A percentile compares a stretch with the other conserved stretches of the same genome.
These are phyloP conservation scores for Cryptococcus sp. DNA, from an alignment of 1,284 basidiomycete species.

Conservation along the genomic window DNA sequence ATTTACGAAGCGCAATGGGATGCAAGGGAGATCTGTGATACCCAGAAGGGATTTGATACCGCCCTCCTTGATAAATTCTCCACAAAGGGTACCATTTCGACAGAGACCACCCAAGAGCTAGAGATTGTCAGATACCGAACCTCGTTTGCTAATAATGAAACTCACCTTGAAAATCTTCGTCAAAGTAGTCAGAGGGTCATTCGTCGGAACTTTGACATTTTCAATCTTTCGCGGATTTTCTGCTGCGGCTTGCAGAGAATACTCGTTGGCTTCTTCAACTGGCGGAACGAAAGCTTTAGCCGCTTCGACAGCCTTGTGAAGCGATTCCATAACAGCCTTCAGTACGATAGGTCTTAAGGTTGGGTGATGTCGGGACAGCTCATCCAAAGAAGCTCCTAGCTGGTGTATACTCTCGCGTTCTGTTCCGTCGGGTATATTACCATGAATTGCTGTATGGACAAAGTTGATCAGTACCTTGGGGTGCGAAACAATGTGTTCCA, in stretches of 20 bases:
- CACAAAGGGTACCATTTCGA: constrained; percentile 77
- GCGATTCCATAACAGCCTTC: constrained; percentile 63
- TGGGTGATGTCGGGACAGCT: constrained; percentile 94
- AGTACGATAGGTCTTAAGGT: constrained; percentile 74
- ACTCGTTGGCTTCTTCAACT: constrained; percentile 16
- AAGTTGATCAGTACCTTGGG: constrained; percentile 77
- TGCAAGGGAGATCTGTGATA: constrained; percentile 75
- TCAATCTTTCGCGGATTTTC: neutral
- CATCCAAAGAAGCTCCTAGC: constrained; percentile 86
- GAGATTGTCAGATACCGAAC: constrained; percentile 4
- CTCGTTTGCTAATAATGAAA: too few relatives aligned
- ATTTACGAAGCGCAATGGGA: constrained; percentile 83
- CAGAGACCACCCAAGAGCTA: constrained; percentile 76
- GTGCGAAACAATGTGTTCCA: constrained; percentile 71
- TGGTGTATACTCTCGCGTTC: constrained; percentile 90
- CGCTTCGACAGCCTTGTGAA: constrained; percentile 59
- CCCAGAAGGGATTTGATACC: constrained; percentile 71
- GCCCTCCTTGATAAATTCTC: constrained; percentile 79
- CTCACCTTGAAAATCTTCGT: constrained; percentile 26
- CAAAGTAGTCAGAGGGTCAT: constrained; percentile 20
- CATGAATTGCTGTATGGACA: constrained; percentile 75
- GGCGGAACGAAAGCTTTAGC: constrained; percentile 24
- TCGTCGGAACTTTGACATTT: constrained; percentile 4
- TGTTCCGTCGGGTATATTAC: constrained; percentile 71
- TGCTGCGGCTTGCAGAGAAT: constrained; percentile 9